Evolutionary conservation across 805 yeast species (phyloP).

Genomic region (Pichia heedii): DNA sequence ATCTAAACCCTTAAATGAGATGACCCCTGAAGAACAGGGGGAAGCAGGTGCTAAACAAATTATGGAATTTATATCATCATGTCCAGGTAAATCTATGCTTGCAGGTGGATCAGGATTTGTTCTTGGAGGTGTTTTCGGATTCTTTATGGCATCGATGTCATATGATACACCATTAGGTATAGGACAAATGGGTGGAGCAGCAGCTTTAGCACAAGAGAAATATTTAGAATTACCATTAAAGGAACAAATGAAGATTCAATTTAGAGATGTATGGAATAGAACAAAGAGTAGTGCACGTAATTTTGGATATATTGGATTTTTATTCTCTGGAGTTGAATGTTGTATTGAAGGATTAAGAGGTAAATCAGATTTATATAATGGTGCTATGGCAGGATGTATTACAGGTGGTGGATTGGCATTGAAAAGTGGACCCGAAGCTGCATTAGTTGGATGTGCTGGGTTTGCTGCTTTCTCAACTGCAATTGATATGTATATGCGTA

Average conservation of each 20-base stretch:
- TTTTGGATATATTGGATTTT: constrained; percentile 87
- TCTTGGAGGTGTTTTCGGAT: constrained; percentile 90
- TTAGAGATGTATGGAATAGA: constrained; percentile 84
- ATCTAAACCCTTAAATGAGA: constrained; percentile 47
- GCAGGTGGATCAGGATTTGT: constrained; percentile 93
- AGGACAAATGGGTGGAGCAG: constrained; percentile 20
- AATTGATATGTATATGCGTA: constrained; percentile 75
- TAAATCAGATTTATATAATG: constrained; percentile 86
- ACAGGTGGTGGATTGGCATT: constrained; percentile 95
- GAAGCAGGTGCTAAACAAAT: constrained; percentile 80
- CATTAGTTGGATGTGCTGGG: constrained; percentile 89
- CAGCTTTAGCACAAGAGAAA: constrained; percentile 3
- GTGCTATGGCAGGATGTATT: constrained; percentile 86
- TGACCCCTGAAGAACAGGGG: constrained; percentile 90
- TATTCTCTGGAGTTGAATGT: constrained; percentile 90
- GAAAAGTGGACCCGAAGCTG: constrained; percentile 90
- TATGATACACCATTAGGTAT: constrained; percentile 72
- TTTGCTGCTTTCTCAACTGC: constrained; percentile 94
- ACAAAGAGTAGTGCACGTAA: constrained; percentile 86
- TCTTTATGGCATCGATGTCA: constrained; percentile 87
- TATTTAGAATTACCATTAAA: constrained; percentile 66
- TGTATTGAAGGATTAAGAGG: constrained; percentile 78
- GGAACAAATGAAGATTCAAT: constrained; percentile 88
- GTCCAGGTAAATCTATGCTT: constrained; percentile 89
- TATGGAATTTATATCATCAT: constrained; percentile 79